A percentile compares a stretch with the other conserved stretches of the same genome.
These are phyloP conservation scores for Rhodotorula sp. DNA, from an alignment of 1,284 basidiomycete species.

Conservation along the genomic window DNA sequence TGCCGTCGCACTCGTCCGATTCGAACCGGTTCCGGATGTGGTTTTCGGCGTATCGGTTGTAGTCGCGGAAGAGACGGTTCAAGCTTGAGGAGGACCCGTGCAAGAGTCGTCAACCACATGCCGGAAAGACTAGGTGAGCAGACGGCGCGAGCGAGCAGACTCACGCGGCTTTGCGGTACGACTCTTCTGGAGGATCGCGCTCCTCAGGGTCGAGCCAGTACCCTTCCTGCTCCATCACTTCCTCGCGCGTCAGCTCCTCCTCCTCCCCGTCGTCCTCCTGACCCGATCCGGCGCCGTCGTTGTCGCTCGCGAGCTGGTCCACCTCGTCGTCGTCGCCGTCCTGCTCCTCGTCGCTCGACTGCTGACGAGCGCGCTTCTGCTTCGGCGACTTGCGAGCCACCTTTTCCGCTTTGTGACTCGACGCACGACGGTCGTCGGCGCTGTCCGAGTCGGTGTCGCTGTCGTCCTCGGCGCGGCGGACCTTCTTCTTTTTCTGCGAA, in stretches of 20 bases:
- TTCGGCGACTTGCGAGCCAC: neutral
- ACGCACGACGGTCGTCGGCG: neutral
- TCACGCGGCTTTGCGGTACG: constrained; percentile 14
- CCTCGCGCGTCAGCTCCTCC: neutral
- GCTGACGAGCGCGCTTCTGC: neutral
- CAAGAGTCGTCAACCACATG: fast-evolving
- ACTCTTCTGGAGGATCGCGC: neutral
- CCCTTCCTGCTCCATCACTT: neutral
- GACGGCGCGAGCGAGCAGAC: neutral
- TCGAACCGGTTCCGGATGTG: constrained; percentile 8
- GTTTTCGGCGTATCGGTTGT: neutral
- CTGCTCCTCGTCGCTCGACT: neutral
- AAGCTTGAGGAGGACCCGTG: neutral
- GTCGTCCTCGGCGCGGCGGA: no score
- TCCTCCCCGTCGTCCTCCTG: neutral
- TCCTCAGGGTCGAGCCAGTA: constrained; percentile 1
- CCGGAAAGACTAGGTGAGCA: neutral
- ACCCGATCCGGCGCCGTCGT: neutral
- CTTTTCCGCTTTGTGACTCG: neutral
- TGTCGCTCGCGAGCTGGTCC: constrained; percentile 13
- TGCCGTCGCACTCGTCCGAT: neutral
- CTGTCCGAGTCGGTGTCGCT: no score
- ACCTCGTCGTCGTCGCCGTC: constrained; percentile 7
- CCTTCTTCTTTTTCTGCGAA: no score
- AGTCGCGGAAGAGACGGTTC: constrained; percentile 13